Conservation (phyloP, 352 stramenopile genomes). For the Phytophthora litchii region DNA sequence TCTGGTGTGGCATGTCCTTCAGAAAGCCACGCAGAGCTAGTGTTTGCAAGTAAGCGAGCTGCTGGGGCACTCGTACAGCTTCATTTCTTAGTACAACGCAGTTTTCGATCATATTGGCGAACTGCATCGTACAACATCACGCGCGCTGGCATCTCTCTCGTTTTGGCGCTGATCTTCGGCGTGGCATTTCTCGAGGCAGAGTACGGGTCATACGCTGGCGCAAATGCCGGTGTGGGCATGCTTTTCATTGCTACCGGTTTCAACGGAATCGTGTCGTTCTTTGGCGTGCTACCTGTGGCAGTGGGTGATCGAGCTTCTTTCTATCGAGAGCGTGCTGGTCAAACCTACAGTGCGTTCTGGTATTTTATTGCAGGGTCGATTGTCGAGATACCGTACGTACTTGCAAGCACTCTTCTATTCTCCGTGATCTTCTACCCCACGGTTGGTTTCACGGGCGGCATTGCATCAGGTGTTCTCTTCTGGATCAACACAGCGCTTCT, state of each 20-base stretch:
- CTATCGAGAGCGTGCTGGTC: conserved; percentile 59
- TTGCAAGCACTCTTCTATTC: conserved; percentile 48
- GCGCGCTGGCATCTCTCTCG: conserved; percentile 61
- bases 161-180: conserved; percentile 84
- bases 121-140: conserved; percentile 84
- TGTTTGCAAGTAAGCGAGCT: conserved; percentile 41
- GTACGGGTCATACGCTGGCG: conserved; percentile 50
- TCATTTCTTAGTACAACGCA: conserved; percentile 42
- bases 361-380: conserved; percentile 79
- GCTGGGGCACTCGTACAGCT: conserved; percentile 37
- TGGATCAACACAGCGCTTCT: conserved; percentile 53
- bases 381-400: conserved; percentile 73
- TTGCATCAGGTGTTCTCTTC: conserved; percentile 38
- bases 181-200: conserved; percentile 66
- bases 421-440: conserved; percentile 61
- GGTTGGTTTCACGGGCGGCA: conserved; percentile 51
- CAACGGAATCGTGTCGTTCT: conserved; percentile 83
- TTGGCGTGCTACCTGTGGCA: conserved; percentile 81
- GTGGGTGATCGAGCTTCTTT: conserved; percentile 85
- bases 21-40: conserved; percentile 24
- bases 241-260: conserved; percentile 89
- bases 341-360: conserved; percentile 82
- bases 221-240: conserved; percentile 69
- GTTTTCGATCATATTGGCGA: conserved; percentile 48
- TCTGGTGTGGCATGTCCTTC: conserved; percentile 41